phyloP scores from a whole-genome alignment of 2,329 filamentous ascomycete species.

The Claviceps sp. region DNA sequence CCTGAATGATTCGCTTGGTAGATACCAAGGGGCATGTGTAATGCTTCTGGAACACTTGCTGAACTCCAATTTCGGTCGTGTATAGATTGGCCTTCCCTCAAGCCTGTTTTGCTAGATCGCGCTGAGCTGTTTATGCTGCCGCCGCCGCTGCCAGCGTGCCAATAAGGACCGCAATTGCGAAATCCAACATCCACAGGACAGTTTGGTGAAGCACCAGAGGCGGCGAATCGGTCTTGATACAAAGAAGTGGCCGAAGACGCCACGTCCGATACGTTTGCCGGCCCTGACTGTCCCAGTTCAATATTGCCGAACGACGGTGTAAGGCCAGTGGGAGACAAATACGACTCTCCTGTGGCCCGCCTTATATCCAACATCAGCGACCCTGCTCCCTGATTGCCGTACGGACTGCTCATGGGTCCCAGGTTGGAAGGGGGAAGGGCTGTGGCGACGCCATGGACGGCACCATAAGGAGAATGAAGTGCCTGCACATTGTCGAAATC shows the following conservation, averaged over 20 bases:
- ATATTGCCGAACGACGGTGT: constrained; percentile 55
- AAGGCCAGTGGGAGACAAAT: constrained; percentile 53
- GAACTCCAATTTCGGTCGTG: constrained; percentile 1
- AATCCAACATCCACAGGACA: constrained; percentile 25
- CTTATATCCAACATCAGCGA: constrained; percentile 58
- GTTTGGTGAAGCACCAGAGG: constrained; percentile 36
- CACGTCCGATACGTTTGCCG: constrained; percentile 39
- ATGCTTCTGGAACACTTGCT: neutral
- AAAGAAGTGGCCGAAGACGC: constrained; percentile 44
- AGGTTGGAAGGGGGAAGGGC: constrained; percentile 29
- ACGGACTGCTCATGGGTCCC: constrained; percentile 34
- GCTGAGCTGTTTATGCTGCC: neutral
- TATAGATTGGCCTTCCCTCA: neutral
- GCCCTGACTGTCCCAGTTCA: constrained; percentile 43
- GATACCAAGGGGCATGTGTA: neutral
- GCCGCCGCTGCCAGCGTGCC: neutral
- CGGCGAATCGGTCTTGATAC: constrained; percentile 41
- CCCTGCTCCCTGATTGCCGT: constrained; percentile 49
- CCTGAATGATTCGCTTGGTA: neutral
- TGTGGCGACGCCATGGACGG: constrained; percentile 38
- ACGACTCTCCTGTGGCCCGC: constrained; percentile 48
- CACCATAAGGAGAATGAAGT: constrained; percentile 53
- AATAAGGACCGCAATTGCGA: neutral
- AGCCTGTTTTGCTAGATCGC: neutral
- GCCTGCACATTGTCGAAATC: constrained; percentile 59